Evolutionary conservation across 2,329 filamentous ascomycete genomes (phyloP).

Genomic region (Aureobasidium uvarum): DNA sequence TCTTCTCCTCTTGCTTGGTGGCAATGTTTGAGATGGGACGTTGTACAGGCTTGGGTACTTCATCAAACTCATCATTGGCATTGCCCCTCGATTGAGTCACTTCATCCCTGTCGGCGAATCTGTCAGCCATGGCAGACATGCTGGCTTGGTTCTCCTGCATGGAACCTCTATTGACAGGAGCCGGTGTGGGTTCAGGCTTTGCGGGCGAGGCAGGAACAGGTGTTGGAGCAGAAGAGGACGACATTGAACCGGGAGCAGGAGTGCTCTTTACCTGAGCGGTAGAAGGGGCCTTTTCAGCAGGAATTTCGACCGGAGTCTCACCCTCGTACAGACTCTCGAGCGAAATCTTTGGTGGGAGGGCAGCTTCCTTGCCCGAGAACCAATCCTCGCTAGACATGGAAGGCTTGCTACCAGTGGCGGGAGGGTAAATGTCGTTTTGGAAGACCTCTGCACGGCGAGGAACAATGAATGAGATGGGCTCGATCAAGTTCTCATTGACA

Average conservation of each 20-base stretch:
- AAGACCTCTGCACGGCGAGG: slow-evolving; percentile 90
- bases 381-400: slow-evolving; percentile 79
- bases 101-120: slow-evolving; percentile 71
- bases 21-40: slow-evolving; percentile 47
- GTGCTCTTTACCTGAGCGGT: slow-evolving; percentile 39
- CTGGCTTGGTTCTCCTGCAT: slow-evolving; percentile 85
- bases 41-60: slow-evolving; percentile 72
- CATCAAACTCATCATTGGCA: slow-evolving; percentile 80
- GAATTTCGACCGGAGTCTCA: slow-evolving; percentile 71
- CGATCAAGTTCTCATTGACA: slow-evolving; percentile 88
- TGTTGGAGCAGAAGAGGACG: slow-evolving; percentile 29
- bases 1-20: slow-evolving; percentile 44
- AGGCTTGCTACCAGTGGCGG: slow-evolving; percentile 74
- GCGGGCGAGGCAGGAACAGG: slow-evolving; percentile 45
- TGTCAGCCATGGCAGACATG: slow-evolving; percentile 79
- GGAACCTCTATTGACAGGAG: slow-evolving; percentile 47
- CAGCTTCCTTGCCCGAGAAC: slow-evolving; percentile 75
- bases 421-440: slow-evolving; percentile 96
- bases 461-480: slow-evolving; percentile 96
- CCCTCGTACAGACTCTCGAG: slow-evolving; percentile 91
- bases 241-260: slow-evolving; percentile 32
- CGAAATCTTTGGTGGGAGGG: slow-evolving; percentile 84
- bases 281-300: slow-evolving; percentile 63
- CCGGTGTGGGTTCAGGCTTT: slow-evolving; percentile 48
- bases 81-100: slow-evolving; percentile 59